phyloP scores from a whole-genome alignment of 768 basidiomycete genomes.

The Austroboletus eburneus region DNA sequence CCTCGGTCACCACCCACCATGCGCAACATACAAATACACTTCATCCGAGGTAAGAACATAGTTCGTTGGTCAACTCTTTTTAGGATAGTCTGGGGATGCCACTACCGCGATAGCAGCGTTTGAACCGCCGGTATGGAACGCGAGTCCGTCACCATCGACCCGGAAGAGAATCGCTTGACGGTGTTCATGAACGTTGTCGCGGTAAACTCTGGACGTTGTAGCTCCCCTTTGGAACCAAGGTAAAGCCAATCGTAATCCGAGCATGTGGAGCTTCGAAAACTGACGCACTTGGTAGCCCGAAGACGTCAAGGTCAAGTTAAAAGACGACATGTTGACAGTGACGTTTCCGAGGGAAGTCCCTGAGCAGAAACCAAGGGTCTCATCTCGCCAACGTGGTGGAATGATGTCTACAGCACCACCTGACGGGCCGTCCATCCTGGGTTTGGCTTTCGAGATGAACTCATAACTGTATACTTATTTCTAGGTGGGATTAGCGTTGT shows the following conservation, averaged over 20 bases:
- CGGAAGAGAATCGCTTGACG: conserved; percentile 41
- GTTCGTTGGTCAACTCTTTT: too few species aligned
- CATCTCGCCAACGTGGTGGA: too few species aligned
- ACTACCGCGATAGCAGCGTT: conserved; percentile 40
- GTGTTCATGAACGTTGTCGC: conserved; percentile 42
- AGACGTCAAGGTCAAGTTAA: conserved; percentile 45
- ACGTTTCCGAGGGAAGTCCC: conserved; percentile 40
- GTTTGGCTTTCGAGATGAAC: too few species aligned
- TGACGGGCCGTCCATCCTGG: too few species aligned
- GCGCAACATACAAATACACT: too few species aligned
- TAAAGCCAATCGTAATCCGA: conserved; percentile 10
- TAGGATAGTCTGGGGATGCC: conserved; percentile 34
- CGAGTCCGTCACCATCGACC: conserved; percentile 44
- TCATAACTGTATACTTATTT: too few species aligned
- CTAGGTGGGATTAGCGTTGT: too few species aligned
- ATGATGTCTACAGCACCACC: too few species aligned
- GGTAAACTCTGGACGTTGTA: conserved; percentile 41
- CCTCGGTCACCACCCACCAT: too few species aligned
- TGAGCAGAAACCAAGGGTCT: conserved; percentile 37
- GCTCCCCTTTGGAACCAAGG: conserved; percentile 43
- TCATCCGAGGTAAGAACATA: too few species aligned
- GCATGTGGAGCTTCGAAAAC: too few species aligned
- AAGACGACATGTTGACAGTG: conserved; percentile 40
- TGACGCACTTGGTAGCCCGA: conserved; percentile 26
- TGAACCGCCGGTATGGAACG: conserved; percentile 39